Base-by-base conservation (phyloP, 2,329 filamentous ascomycete species). In the Pyricularia pennisetigena region DNA sequence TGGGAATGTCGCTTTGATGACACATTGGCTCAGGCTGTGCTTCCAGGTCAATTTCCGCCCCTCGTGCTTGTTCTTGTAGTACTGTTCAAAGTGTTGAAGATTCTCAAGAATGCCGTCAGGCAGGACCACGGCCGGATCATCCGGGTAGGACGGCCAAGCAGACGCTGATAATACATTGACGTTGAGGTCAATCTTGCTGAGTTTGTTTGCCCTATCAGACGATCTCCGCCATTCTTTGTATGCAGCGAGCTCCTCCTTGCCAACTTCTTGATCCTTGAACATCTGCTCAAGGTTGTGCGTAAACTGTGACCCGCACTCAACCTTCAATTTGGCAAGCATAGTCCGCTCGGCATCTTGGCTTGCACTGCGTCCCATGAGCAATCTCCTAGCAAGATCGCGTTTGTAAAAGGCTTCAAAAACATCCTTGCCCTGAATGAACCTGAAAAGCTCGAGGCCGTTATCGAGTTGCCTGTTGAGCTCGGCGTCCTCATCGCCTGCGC, bases 381-480 rank as follows among this genome's bases (percentile, higher is more conserved):
- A 81, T 64, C 95, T 87, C 20, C 94, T 87, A 0, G 96, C 94
- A 66, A 99, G 85, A 75, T 98, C 95, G 74, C 95, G 97, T 82
- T 99, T 99, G 85, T 99, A 99, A 76, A 99, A 99, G 0, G 95
- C 94, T 77, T 99, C 95, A 71, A 99, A 99, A 0, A 97, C 92
- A 68, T 96, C 94, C 77, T 99, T 99, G 72, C 95, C 95, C 75
- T 98, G 90, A 41, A 99, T 92, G 77, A 98, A 98, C 5, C 96
- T 88, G 84, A 99, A 99, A 4, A 99, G 83, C 77, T 98, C 94
- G 2, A 99, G 82, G 0, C 92, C 94, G 75, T 96, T 91, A 73
- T 99, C 94, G 12, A 99, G 84, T 76, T 98, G 95, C 54, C 90
- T 88, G 74, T 97, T 93, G 69, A 99, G 86, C 77, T 97, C 93